These are phyloP conservation scores for Bruguiera sexangula DNA, from an alignment of 345 rosid genomes.

Conservation along the genomic window DNA sequence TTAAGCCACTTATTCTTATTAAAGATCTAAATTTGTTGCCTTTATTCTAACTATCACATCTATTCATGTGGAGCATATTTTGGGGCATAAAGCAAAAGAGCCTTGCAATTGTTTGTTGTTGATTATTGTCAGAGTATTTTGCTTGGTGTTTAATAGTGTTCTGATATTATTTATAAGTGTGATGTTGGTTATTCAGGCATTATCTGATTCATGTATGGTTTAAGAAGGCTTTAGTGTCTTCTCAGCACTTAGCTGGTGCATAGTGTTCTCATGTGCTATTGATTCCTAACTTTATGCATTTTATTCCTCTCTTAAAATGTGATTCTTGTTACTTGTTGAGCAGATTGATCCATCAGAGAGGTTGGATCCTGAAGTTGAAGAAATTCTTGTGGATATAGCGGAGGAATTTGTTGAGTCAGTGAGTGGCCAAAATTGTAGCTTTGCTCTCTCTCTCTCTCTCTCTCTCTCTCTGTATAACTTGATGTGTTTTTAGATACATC, in stretches of 20 bases:
- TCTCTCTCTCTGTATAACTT: too few relatives aligned
- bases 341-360: conserved; percentile 91
- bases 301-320: conserved; percentile 1
- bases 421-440: conserved; percentile 34
- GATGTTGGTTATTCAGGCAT: not conserved
- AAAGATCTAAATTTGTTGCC: too few relatives aligned
- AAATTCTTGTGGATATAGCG: conserved; percentile 84
- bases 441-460: conserved; percentile 4
- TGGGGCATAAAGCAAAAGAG: too few relatives aligned
- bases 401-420: conserved; percentile 95
- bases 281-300: not conserved
- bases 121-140: not conserved
- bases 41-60: too few relatives aligned
- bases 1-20: too few relatives aligned
- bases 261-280: not conserved
- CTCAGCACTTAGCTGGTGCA: not conserved
- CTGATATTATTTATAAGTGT: not conserved
- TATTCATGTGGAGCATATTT: too few relatives aligned
- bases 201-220: not conserved
- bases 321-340: conserved; percentile 12
- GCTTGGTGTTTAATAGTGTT: not conserved
- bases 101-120: too few relatives aligned
- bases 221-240: not conserved
- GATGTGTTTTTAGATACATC: too few relatives aligned
- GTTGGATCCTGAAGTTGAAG: conserved; percentile 93